Evolutionary conservation across 2,329 filamentous ascomycete species (phyloP).

Genomic region (Shiraia sp.): DNA sequence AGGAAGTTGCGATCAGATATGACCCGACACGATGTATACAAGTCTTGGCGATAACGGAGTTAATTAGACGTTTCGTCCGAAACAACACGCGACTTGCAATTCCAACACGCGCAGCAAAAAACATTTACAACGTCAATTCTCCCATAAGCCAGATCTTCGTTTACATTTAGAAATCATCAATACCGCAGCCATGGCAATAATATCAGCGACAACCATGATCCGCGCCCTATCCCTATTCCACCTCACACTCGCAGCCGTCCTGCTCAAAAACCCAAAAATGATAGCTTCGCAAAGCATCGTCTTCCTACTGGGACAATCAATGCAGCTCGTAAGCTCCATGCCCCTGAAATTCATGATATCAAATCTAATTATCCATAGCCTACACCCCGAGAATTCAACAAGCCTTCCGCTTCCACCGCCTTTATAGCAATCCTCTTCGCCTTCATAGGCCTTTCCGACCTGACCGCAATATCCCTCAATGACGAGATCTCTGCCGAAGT

Average conservation of each 20-base stretch:
- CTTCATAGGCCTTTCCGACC: constrained; percentile 56
- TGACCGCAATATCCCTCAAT: constrained; percentile 51
- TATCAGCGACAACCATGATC: constrained; percentile 80
- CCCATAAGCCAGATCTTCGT: no score
- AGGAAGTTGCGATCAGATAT: no score
- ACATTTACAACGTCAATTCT: no score
- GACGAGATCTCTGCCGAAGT: constrained; percentile 50
- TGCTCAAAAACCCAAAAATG: constrained; percentile 72
- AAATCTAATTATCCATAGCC: constrained; percentile 52
- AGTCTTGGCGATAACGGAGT: constrained; percentile 15
- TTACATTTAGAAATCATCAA: no score
- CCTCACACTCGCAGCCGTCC: constrained; percentile 80
- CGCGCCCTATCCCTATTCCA: constrained; percentile 83
- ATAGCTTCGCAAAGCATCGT: constrained; percentile 81
- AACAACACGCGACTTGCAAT: constrained; percentile 9
- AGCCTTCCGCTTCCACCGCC: constrained; percentile 68
- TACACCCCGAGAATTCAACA: constrained; percentile 67
- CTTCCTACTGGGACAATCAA: constrained; percentile 78
- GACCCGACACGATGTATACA: background rate
- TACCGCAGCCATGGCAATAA: constrained; percentile 68
- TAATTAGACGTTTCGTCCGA: constrained; percentile 18
- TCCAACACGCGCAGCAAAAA: no score
- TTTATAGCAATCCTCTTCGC: constrained; percentile 71
- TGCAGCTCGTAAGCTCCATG: constrained; percentile 68
- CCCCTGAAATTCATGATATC: background rate